Percentiles rank a stretch among this genome's conserved stretches.
Evolutionary conservation across 2,329 filamentous ascomycete genomes (phyloP).

Genomic region (Colletotrichum nymphaeae): DNA sequence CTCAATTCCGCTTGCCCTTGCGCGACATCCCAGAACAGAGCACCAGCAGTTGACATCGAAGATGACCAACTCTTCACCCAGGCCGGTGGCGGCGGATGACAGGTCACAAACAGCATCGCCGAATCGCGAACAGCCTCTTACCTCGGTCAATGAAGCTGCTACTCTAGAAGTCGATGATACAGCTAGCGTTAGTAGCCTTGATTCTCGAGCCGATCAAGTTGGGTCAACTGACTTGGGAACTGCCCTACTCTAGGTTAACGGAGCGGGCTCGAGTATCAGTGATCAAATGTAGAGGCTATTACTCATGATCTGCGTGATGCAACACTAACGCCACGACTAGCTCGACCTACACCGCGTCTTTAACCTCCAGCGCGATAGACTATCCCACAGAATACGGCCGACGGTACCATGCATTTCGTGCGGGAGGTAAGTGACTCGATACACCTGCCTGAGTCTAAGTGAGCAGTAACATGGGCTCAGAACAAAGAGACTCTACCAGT

Average conservation of each 20-base stretch:
- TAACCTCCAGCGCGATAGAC: neutral
- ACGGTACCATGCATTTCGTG: neutral
- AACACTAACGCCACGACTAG: neutral
- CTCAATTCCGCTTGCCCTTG: neutral
- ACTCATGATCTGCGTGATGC: neutral
- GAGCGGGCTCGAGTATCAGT: neutral
- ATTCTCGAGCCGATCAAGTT: neutral
- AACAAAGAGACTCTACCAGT: neutral
- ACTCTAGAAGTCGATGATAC: neutral
- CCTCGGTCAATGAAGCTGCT: no score
- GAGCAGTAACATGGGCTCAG: neutral
- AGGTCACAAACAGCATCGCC: neutral
- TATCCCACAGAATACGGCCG: neutral
- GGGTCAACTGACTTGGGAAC: neutral
- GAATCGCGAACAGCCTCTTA: neutral
- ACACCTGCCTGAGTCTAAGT: neutral
- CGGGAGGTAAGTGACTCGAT: neutral
- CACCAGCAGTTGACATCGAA: neutral
- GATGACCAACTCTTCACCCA: neutral
- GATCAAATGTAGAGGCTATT: neutral
- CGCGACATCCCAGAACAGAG: neutral
- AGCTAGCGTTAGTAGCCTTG: neutral
- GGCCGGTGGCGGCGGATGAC: no score
- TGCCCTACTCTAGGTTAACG: neutral
- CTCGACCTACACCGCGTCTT: neutral